Evolutionary conservation across 306 rosid species (phyloP).

Genomic region (Pueraria montana): DNA sequence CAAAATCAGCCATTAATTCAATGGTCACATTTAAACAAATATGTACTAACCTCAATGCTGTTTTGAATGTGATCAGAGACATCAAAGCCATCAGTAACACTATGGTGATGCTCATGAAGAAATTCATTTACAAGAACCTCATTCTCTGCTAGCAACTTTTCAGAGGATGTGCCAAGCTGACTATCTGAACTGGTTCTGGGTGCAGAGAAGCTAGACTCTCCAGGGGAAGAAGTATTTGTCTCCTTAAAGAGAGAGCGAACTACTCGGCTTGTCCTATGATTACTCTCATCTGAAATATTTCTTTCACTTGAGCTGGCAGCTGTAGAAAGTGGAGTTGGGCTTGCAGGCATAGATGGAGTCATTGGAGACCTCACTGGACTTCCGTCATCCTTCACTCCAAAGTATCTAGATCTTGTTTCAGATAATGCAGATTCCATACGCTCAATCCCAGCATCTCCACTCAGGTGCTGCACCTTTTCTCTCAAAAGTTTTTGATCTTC

Average conservation of each 20-base stretch:
- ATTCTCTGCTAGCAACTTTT: constrained; percentile 67
- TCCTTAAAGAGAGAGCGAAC: constrained; percentile 90
- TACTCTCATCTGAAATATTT: constrained; percentile 46
- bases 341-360: constrained; percentile 54
- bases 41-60: constrained; percentile 68
- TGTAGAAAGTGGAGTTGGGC: constrained; percentile 51
- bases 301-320: constrained; percentile 56
- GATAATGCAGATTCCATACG: constrained; percentile 86
- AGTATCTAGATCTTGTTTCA: constrained; percentile 83
- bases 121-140: constrained; percentile 84
- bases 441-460: constrained; percentile 93
- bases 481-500: constrained; percentile 84
- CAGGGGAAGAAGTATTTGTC: constrained; percentile 46
- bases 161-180: constrained; percentile 55
- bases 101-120: constrained; percentile 70
- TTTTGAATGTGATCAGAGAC: constrained; percentile 60
- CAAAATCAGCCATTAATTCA: constrained; percentile 24
- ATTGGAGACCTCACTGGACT: constrained; percentile 56
- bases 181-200: constrained; percentile 51
- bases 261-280: constrained; percentile 55
- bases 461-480: constrained; percentile 83
- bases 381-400: constrained; percentile 62
- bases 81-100: constrained; percentile 56
- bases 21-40: constrained; percentile 18
- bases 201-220: constrained; percentile 50